phyloP scores from a whole-genome alignment of 345 rosid species.

The Gossypium mustelinum region DNA sequence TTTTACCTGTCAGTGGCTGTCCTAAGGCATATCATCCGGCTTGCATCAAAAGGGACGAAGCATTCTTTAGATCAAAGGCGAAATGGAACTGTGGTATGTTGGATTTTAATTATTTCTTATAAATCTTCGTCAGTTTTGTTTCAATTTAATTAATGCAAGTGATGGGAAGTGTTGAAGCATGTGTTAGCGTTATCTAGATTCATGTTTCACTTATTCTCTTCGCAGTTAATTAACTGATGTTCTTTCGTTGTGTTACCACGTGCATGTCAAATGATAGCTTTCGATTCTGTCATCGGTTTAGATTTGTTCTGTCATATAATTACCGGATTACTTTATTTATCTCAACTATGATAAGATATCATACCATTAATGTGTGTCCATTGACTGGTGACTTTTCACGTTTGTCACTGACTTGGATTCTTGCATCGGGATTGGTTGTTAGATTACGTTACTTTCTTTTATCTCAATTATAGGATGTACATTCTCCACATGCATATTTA shows the following conservation, averaged over 20 bases:
- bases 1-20: slow-evolving; percentile 61
- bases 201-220: not conserved
- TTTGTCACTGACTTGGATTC: not conserved
- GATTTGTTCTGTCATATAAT: not conserved
- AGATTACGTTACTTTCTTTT: not conserved
- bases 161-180: slow-evolving; percentile 5
- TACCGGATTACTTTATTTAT: not conserved
- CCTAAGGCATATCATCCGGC: slow-evolving; percentile 98
- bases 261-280: not conserved
- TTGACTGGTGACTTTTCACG: not conserved
- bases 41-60: slow-evolving; percentile 86
- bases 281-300: not conserved
- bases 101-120: not conserved
- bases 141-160: not conserved
- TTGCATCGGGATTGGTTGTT: not conserved
- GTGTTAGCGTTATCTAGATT: not conserved
- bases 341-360: not conserved
- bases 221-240: not conserved
- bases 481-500: not conserved
- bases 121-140: not conserved
- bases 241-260: not conserved
- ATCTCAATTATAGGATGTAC: not conserved
- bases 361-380: not conserved
- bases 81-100: slow-evolving; percentile 95
- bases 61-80: slow-evolving; percentile 77